Evolutionary conservation across 2,329 filamentous ascomycete genomes (phyloP), one percentile per base, ranked within the genome.

Genomic region (Nannizziopsis arthrosporioides): DNA sequence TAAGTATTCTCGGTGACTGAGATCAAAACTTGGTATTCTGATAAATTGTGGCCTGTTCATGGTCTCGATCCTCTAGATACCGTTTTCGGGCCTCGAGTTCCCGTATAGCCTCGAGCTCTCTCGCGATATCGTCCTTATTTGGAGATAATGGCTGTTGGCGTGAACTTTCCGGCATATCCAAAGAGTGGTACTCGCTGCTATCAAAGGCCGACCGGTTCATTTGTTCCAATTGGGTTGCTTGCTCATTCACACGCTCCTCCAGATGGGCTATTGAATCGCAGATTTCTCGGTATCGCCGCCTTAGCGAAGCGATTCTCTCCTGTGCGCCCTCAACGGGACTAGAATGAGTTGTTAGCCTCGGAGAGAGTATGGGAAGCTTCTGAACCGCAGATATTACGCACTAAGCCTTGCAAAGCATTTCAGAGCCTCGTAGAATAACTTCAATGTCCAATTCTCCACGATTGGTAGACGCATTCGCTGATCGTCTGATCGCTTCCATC

Each of bases 361-460:
- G 30, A 18, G 6, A 7, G 30, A 38, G 22, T 7, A 27, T 27
- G 22, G 22, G 7, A 27, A 27, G 7, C 14, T 14, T 14, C 15
- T 38, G 1, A 5, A 3, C 5, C 5, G 12, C 17, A 7, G 45
- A 46, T 32, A 6, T 36, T 8, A 67, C 75, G 52, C 65, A 80
- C 76, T 95, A 96, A 22, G 95, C 89, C 39, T 77, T 77, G 57
- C 88, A 89, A 27, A 96, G 75, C 71, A 88, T 94, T 71, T 95
- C 88, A 0, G 89, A 90, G 0, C 90, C 89, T 46, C 78, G 75
- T 17, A 98, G 73, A 27, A 98, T 69, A 1, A 94, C 75, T 59
- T 94, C 85, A 2, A 96, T 81, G 63, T 96, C 86, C 2, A 95
- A 75, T 18, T 93, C 87, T 8, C 81, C 82, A 27, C 71, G 71